Conservation (phyloP, 306 rosid species). For the Myrica gale region DNA sequence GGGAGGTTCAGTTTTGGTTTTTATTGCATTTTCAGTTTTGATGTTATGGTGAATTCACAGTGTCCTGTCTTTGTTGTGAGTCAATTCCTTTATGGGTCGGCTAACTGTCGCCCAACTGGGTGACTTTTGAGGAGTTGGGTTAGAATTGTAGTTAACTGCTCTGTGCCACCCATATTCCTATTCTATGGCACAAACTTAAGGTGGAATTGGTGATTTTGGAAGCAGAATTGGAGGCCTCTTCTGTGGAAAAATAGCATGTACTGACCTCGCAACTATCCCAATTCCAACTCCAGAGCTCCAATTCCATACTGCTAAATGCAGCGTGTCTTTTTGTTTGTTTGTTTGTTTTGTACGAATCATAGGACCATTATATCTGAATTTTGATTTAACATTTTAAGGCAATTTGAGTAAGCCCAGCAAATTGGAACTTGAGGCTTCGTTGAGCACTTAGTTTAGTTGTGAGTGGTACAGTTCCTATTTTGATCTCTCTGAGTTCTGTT, state of each 20-base stretch:
- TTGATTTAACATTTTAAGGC: background rate
- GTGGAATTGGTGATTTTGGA: background rate
- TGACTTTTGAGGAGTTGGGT: background rate
- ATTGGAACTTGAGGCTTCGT: background rate
- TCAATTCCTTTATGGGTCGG: background rate
- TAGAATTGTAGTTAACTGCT: background rate
- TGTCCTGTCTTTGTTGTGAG: background rate
- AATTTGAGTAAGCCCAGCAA: background rate
- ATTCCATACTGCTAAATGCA: background rate
- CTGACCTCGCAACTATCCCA: background rate
- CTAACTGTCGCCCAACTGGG: constrained; percentile 5
- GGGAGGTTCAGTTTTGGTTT: constrained; percentile 4
- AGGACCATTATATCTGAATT: background rate
- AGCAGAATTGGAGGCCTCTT: background rate
- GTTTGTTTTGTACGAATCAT: background rate
- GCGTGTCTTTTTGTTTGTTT: constrained; percentile 7
- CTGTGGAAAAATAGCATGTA: background rate
- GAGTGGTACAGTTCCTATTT: background rate
- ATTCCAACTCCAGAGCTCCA: background rate
- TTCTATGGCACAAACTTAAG: background rate
- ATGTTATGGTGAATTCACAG: background rate
- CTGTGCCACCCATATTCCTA: background rate
- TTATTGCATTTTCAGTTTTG: background rate
- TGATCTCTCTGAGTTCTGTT: background rate
- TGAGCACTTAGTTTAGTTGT: background rate